These are phyloP conservation scores for Eucalyptus curtisii DNA, from an alignment of 345 rosid genomes.

Conservation along the genomic window DNA sequence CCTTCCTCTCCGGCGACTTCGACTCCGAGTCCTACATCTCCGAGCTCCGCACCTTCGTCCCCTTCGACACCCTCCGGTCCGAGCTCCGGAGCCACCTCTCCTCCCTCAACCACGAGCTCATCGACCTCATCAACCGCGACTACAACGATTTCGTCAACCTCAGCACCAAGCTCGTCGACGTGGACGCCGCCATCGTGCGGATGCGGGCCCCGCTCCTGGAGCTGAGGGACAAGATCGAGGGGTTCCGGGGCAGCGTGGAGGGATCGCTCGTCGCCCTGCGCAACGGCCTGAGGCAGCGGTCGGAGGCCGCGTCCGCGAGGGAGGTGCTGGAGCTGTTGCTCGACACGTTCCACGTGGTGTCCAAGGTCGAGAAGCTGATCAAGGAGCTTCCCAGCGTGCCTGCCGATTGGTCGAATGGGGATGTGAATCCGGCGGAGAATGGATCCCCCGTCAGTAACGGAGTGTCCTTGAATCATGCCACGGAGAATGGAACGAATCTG, in stretches of 20 bases:
- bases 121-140: slow-evolving; percentile 97
- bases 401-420: slow-evolving; percentile 74
- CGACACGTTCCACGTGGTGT: slow-evolving; percentile 92
- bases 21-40: slow-evolving; percentile 87
- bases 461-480: slow-evolving; percentile 15
- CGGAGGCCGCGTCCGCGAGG: slow-evolving; percentile 87
- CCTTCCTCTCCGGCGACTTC: slow-evolving; percentile 72
- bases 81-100: slow-evolving; percentile 82
- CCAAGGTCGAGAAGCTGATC: slow-evolving; percentile 97
- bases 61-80: slow-evolving; percentile 86
- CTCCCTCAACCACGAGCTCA: slow-evolving; percentile 87
- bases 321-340: slow-evolving; percentile 79
- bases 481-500: slow-evolving; percentile 66
- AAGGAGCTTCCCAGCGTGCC: slow-evolving; percentile 83
- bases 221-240: slow-evolving; percentile 81
- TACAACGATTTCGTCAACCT: slow-evolving; percentile 92
- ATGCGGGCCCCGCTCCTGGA: slow-evolving; percentile 95
- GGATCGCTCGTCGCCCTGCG: slow-evolving; percentile 55
- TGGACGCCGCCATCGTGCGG: slow-evolving; percentile 84
- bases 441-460: slow-evolving; percentile 25
- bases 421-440: slow-evolving; percentile 28
- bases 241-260: slow-evolving; percentile 62
- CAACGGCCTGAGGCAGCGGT: slow-evolving; percentile 80
- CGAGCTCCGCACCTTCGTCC: slow-evolving; percentile 95
- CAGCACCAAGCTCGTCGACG: slow-evolving; percentile 93